Evolutionary conservation across 108 stramenopile genomes (phyloP), one percentile per base, ranked within the genome.

Genomic region (Aureococcus anophagefferens): DNA sequence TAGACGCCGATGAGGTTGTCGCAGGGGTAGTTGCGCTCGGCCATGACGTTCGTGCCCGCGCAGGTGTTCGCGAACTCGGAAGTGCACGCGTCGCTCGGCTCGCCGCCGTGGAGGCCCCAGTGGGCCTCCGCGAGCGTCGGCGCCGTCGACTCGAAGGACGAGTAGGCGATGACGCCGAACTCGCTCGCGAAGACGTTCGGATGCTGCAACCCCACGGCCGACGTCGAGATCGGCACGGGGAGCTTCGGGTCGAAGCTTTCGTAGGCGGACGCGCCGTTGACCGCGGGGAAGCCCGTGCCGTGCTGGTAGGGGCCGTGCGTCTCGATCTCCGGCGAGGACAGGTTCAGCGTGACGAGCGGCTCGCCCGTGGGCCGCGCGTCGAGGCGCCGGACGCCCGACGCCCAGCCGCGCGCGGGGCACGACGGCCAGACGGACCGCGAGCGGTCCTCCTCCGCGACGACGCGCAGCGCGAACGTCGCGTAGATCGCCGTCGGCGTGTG

Each of bases 21-120:
- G 30, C 59, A 62, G 7, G 69, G 74, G 36, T 74, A 74, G 62
- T 70, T 74, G 29, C 69, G 59, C 40, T 69, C 30, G 16, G 69
- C 74, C 68, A 70, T 63, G 21, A 32, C 36, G 69, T 74, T 74
- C 11, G 35, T 40, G 18, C 72, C 72, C 18, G 25, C 11, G 65
- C 72, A 72, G 35, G n/a, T 9, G 11, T 72, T 72, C 28, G 46
- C 64, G 32, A 62, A 72, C 0, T 66, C 65, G 40, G 35, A 40
- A 4, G 31, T 63, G 40, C 72, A 72, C 29, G 7, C 25, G 65
- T 72, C 72, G 30, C 33, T 0, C 17, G 72, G 30, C n/a, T 4
- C 5, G 17, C 65, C 65, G 64, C 72, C 72, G 37, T 66, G 65
- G 0, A 72, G 4, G 17, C 37, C 30, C 18, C 33, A 30, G 40